Conservation (phyloP, 768 basidiomycete species). For the Kwoniella dejecticola region DNA sequence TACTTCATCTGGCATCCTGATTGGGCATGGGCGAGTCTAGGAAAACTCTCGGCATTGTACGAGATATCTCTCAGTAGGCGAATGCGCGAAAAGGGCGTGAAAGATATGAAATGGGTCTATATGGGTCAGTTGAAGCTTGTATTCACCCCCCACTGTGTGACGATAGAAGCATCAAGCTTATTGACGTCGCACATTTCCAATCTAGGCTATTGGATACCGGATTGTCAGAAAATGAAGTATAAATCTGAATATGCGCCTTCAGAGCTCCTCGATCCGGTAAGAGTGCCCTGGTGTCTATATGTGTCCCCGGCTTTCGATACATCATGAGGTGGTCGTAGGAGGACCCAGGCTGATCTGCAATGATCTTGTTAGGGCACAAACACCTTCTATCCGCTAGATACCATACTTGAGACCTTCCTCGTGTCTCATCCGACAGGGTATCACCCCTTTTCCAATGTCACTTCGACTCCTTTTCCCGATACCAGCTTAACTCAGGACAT, state of each 20-base stretch:
- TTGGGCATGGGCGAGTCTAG: constrained; percentile 55
- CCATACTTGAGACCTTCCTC: constrained; percentile 67
- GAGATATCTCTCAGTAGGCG: constrained; percentile 76
- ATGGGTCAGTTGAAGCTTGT: constrained; percentile 89
- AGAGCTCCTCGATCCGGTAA: constrained; percentile 80
- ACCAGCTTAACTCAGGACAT: too few species aligned
- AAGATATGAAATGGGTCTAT: constrained; percentile 70
- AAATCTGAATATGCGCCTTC: constrained; percentile 92
- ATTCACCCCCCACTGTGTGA: too few species aligned
- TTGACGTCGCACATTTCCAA: not conserved
- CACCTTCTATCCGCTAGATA: constrained; percentile 69
- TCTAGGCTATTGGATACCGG: constrained; percentile 86
- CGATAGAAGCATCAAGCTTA: not conserved
- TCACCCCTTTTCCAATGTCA: constrained; percentile 65
- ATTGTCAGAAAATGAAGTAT: constrained; percentile 92
- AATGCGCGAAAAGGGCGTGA: constrained; percentile 69
- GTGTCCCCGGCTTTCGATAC: too few species aligned
- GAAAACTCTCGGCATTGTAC: constrained; percentile 72
- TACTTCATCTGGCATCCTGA: constrained; percentile 84
- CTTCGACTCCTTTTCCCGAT: not conserved
- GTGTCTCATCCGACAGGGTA: constrained; percentile 61
- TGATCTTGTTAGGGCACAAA: constrained; percentile 68
- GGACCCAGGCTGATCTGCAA: too few species aligned
- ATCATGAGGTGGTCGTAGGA: too few species aligned
- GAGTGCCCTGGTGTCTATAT: constrained; percentile 22